Evolutionary conservation across 306 rosid species (phyloP).

Genomic region (Herpetospermum pedunculosum): DNA sequence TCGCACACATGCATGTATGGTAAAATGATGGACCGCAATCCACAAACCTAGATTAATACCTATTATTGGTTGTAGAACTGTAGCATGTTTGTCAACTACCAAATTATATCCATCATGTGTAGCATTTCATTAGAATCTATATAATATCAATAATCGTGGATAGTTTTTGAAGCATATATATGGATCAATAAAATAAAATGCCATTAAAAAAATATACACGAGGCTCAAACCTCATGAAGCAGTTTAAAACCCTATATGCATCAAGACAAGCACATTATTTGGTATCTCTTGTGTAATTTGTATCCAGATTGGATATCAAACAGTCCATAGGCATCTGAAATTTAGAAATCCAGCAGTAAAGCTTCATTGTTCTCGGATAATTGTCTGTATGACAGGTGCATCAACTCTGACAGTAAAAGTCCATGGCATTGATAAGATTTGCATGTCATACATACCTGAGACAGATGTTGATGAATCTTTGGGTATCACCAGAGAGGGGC

Average conservation of each 20-base stretch:
- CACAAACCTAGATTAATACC: not conserved
- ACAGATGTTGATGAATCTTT: constrained; percentile 97
- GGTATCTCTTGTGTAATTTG: not conserved
- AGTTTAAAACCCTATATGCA: not conserved
- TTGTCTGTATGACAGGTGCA: not conserved
- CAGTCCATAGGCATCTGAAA: not conserved
- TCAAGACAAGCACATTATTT: not conserved
- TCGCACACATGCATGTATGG: not conserved
- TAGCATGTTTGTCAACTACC: not conserved
- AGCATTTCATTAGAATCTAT: not conserved
- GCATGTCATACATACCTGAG: constrained; percentile 45
- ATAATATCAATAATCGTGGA: not conserved
- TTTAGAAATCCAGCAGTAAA: not conserved
- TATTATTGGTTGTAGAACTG: not conserved
- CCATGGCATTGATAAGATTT: not conserved
- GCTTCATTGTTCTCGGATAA: not conserved
- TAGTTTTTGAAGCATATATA: not conserved
- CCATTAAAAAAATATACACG: not conserved
- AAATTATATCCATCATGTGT: not conserved
- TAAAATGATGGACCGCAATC: not conserved
- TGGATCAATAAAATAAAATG: not conserved
- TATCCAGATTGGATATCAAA: not conserved
- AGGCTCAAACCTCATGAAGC: not conserved
- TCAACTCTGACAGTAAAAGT: not conserved
- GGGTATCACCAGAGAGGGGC: constrained; percentile 85